Base-by-base conservation (phyloP, 208 protist species). In the Trypanosoma lewisi region DNA sequence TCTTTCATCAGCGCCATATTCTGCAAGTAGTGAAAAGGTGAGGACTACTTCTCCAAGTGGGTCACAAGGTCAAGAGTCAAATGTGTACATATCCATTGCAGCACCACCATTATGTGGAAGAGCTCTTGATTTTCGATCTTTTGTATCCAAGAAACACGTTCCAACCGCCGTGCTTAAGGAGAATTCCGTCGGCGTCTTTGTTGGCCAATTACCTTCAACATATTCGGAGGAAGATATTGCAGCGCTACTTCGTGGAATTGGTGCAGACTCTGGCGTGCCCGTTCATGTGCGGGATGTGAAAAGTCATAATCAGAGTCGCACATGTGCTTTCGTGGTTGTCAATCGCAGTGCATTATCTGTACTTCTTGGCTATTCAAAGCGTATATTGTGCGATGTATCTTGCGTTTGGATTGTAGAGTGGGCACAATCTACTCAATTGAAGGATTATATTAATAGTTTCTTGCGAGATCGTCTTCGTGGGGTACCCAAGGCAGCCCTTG, bases 321-420 rank as follows among this genome's bases (percentile, higher is more conserved):
- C 87, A 5, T 93, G 87, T 57, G 87, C 87, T n/a, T 93, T 93
- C 69, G 75, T 93, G 11, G 77, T 88, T 73, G 72, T 90, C 51
- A 93, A 93, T 62, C 65, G 70, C 12, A 63, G 74, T 37, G 81
- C 81, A 7, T 62, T 90, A 2, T 33, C 45, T 11, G 61, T 77
- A 1, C 70, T 93, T 7, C 55, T 93, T 11, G 63, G 70, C 7
- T 93, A 83, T 63, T 79, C 78, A 17, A 90, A 93, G 59, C 83
- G 87, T 4, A 75, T 90, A 2, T 48, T 93, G 57, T 93, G 87
- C 71, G 87, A 93, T 73, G 58, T 87, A 28, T 77, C 84, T 44
- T 87, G 82, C 53, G 81, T 93, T 2, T 93, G 83, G 81, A 73
- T 90, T 19, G 80, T 89, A 2, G 73, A 78, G 14, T 37, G 59